Evolutionary conservation across 2,329 filamentous ascomycete genomes (phyloP), one percentile per base, ranked within the genome.

Genomic region (Trichoderma arundinaceum): DNA sequence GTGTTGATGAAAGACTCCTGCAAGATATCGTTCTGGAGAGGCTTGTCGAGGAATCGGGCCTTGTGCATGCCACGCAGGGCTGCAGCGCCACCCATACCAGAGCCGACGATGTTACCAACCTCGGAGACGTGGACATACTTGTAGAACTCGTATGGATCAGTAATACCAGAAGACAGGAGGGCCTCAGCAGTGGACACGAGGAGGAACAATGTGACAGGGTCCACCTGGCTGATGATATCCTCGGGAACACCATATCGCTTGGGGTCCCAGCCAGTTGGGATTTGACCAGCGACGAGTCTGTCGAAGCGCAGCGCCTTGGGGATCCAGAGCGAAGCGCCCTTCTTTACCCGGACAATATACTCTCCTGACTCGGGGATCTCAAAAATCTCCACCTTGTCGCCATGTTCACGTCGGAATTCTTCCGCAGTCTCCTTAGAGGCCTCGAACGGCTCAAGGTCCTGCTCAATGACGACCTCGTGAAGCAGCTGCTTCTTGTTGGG

Each of bases 1-100:
- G 95, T 99, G 85, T 99, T 99, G 86, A 99, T 98, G 85, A 99
- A 99, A 12, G 95, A 98, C 81, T 99, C 95, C 77, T 99, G 96
- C 13, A 99, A 86, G 76, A 99, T 97, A 76, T 99, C 95, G 81
- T 98, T 99, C 81, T 99, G 96, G 57, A 99, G 87, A 64, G 94
- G 95, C 83, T 94, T 95, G 82, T 99, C 95, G 69, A 98, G 86
- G 88, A 90, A 98, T 67, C 95, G 91, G 78, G 97, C 94, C 80
- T 94, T 95, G 85, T 98, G 97, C 94, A 99, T 99, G 73, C 94
- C 94, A 74, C 93, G 90, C 70, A 99, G 86, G 73, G 95, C 95
- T 73, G 88, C 88, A 68, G 93, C 91, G 81, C 95, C 96, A 86
- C 95, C 95, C 83, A 99, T 97, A 84, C 96, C 95, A 38, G 96